Conservation (phyloP, 208 protist species). For the Trypanosoma vivax region DNA sequence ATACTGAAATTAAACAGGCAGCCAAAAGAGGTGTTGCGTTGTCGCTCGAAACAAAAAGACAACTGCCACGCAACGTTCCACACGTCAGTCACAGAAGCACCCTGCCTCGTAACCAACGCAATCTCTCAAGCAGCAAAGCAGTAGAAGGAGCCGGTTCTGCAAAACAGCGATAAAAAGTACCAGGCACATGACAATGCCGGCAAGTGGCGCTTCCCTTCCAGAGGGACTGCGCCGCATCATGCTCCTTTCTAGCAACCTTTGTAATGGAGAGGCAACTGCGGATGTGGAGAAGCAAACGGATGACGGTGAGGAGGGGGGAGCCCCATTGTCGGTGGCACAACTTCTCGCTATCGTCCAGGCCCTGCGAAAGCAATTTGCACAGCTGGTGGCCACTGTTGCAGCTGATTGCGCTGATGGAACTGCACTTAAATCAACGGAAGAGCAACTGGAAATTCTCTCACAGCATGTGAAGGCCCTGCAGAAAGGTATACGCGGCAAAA, state of each 20-base stretch:
- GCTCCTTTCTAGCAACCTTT: background rate
- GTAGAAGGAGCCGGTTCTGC: no score
- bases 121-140: no score
- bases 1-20: no score
- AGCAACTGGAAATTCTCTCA: conserved; percentile 1
- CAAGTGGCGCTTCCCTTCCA: background rate
- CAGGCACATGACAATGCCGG: background rate
- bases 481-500: conserved; percentile 60
- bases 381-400: conserved; percentile 1
- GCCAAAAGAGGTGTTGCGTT: no score
- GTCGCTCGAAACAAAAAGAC: no score
- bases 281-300: background rate
- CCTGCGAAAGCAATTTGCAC: conserved; percentile 4
- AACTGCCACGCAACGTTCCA: no score
- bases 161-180: no score
- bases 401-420: background rate
- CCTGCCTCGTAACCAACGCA: no score
- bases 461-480: conserved; percentile 31
- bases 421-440: background rate
- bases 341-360: conserved; percentile 5
- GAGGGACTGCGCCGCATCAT: background rate
- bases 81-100: no score
- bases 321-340: conserved; percentile 1
- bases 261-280: background rate
- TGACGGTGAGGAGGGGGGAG: background rate